Conservation (phyloP, 768 basidiomycete species). For the Melanogaster broomeanus region DNA sequence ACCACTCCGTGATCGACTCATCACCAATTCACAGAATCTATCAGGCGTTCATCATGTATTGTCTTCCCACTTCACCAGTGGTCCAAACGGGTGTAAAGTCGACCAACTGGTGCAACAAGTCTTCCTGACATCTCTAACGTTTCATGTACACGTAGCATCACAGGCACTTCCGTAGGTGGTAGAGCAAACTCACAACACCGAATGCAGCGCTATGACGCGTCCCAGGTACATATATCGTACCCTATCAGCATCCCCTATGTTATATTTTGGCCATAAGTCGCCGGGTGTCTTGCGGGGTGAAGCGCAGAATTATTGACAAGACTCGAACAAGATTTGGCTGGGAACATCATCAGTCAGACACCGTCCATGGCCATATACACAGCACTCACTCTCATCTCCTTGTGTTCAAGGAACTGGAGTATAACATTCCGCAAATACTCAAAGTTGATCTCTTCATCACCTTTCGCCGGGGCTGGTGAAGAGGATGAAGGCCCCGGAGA, state of each 20-base stretch:
- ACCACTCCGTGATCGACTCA: too few relatives aligned
- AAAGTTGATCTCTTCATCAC: constrained; percentile 91
- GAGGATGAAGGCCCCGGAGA: constrained; percentile 38
- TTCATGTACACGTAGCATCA: too few relatives aligned
- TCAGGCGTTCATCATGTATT: too few relatives aligned
- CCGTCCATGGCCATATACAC: background rate
- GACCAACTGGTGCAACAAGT: too few relatives aligned
- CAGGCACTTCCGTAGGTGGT: too few relatives aligned
- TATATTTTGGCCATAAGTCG: constrained; percentile 86
- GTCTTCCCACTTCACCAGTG: too few relatives aligned
- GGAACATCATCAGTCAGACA: constrained; percentile 5
- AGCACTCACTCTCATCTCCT: constrained; percentile 89
- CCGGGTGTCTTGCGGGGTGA: constrained; percentile 94
- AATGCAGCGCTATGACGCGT: too few relatives aligned
- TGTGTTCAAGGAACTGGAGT: constrained; percentile 95
- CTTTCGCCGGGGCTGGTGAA: constrained; percentile 32
- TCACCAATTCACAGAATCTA: too few relatives aligned
- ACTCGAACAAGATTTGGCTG: constrained; percentile 91
- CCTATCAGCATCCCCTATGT: constrained; percentile 7
- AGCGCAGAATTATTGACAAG: constrained; percentile 87
- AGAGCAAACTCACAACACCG: background rate
- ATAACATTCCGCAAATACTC: constrained; percentile 97
- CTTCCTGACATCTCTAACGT: too few relatives aligned
- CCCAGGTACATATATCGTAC: background rate
- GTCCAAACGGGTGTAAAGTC: too few relatives aligned